Percentiles rank a stretch among this genome's conserved stretches.
Conservation (phyloP, 2,329 filamentous ascomycete genomes). For the Boeremia exigua region DNA sequence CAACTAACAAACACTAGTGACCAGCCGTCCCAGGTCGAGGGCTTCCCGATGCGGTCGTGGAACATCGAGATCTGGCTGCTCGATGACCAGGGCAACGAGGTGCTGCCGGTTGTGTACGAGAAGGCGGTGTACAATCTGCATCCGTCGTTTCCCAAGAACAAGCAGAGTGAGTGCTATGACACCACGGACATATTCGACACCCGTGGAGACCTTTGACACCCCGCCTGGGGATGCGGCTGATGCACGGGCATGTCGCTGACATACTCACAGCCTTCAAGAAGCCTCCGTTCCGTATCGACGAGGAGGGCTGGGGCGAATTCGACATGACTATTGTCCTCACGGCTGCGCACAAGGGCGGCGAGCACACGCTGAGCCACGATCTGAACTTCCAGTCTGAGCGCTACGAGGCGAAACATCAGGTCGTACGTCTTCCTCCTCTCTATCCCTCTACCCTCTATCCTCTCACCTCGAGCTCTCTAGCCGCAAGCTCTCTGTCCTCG, state of each 20-base stretch:
- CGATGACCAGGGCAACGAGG: slow-evolving; percentile 84
- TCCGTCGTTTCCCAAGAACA: slow-evolving; percentile 86
- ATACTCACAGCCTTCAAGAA: slow-evolving; percentile 66
- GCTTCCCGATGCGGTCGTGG: slow-evolving; percentile 93
- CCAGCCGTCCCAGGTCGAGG: slow-evolving; percentile 74
- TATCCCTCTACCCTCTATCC: neutral
- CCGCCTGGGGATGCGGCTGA: too few relatives aligned
- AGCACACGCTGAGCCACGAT: slow-evolving; percentile 82
- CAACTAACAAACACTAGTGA: too few relatives aligned
- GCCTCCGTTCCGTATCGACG: slow-evolving; percentile 85
- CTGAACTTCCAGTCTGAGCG: slow-evolving; percentile 83
- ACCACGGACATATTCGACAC: neutral
- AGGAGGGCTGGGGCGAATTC: slow-evolving; percentile 99
- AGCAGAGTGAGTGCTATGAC: slow-evolving; percentile 68
- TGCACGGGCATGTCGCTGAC: neutral
- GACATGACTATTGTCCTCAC: slow-evolving; percentile 88
- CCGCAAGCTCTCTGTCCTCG: too few relatives aligned
- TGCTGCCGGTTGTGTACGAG: slow-evolving; percentile 83
- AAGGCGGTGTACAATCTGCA: slow-evolving; percentile 94
- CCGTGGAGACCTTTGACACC: too few relatives aligned
- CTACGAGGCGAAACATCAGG: slow-evolving; percentile 82
- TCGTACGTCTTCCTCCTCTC: slow-evolving; percentile 59
- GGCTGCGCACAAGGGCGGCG: slow-evolving; percentile 83
- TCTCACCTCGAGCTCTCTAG: neutral
- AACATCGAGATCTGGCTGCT: slow-evolving; percentile 83